A percentile compares a stretch with the other conserved stretches of the same genome.
These are phyloP conservation scores for Yamadazyma friedrichii DNA, from an alignment of 1,139 yeast species.

Conservation along the genomic window DNA sequence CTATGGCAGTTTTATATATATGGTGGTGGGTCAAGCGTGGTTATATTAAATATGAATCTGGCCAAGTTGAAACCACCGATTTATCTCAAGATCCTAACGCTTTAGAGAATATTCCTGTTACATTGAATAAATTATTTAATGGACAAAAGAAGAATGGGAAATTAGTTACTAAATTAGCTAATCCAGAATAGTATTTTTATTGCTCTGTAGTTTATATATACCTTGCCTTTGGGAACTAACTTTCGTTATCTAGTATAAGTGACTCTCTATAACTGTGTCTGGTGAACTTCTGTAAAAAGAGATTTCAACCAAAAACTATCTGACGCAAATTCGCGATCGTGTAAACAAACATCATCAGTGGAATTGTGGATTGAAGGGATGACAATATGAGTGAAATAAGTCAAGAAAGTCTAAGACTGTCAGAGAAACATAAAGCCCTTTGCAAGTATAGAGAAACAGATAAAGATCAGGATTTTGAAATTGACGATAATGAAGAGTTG, in stretches of 20 bases:
- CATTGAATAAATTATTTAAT: slow-evolving; percentile 30
- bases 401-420: neutral
- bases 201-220: no score
- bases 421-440: slow-evolving; percentile 2
- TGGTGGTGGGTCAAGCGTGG: slow-evolving; percentile 40
- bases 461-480: slow-evolving; percentile 17
- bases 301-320: no score
- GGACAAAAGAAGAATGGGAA: slow-evolving; percentile 35
- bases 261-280: no score
- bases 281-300: no score
- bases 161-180: slow-evolving; percentile 32
- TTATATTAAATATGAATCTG: slow-evolving; percentile 30
- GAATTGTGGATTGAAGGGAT: slow-evolving; percentile 1
- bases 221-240: no score
- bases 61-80: slow-evolving; percentile 23
- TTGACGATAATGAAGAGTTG: slow-evolving; percentile 23
- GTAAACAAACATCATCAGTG: slow-evolving; percentile 5
- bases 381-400: slow-evolving; percentile 3
- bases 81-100: slow-evolving; percentile 20
- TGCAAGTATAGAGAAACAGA: slow-evolving; percentile 9
- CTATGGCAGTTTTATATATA: slow-evolving; percentile 34
- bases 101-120: slow-evolving; percentile 26
- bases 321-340: slow-evolving; percentile 2
- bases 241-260: no score
- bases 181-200: slow-evolving; percentile 4